These are phyloP conservation scores for Pseudophaeomoniella oleicola DNA, from an alignment of 2,329 filamentous ascomycete genomes.

Conservation along the genomic window DNA sequence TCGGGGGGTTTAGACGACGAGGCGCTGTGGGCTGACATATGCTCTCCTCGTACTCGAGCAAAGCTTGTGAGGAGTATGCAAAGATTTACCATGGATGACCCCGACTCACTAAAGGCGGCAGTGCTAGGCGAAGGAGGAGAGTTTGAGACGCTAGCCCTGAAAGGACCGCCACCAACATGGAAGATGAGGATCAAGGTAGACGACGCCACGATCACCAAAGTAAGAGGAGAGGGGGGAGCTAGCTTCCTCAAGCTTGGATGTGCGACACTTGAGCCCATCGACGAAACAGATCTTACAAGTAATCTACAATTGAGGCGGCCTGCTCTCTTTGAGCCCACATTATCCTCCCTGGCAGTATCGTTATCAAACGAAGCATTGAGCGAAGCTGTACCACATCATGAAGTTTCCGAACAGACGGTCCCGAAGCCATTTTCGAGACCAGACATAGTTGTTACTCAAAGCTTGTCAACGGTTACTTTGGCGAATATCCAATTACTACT, in stretches of 20 bases:
- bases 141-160: constrained; percentile 82
- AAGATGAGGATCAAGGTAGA: constrained; percentile 52
- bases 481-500: neutral
- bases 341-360: too few relatives aligned
- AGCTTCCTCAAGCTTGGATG: constrained; percentile 52
- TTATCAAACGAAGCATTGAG: too few relatives aligned
- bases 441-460: neutral
- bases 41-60: constrained; percentile 33
- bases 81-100: constrained; percentile 38
- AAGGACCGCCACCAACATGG: constrained; percentile 63
- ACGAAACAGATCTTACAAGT: constrained; percentile 19
- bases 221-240: constrained; percentile 60
- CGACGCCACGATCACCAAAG: constrained; percentile 35
- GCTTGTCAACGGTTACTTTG: neutral
- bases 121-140: constrained; percentile 87
- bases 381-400: too few relatives aligned
- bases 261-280: neutral
- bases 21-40: constrained; percentile 70
- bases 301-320: constrained; percentile 35
- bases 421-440: neutral
- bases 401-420: neutral
- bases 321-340: constrained; percentile 51
- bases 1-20: constrained; percentile 72
- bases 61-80: constrained; percentile 33
- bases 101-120: constrained; percentile 44